These are phyloP conservation scores for Spiraea crenata DNA, from an alignment of 331 rosid species.

Conservation along the genomic window DNA sequence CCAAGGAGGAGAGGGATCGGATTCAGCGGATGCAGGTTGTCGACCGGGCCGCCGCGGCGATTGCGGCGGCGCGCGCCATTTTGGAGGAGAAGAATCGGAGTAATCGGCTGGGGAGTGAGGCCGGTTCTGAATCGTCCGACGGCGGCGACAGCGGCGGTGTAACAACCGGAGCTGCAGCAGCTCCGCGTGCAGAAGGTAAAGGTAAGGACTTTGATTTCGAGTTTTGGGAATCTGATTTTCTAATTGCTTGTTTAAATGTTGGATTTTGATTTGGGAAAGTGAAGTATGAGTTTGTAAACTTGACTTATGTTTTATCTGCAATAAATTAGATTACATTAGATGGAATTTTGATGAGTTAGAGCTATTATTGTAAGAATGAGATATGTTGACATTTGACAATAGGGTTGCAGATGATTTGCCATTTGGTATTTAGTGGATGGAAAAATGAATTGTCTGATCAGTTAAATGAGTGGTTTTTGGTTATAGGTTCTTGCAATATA, in stretches of 20 bases:
- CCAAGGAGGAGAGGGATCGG: constrained; percentile 74
- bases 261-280: constrained; percentile 13
- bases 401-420: neutral
- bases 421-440: neutral
- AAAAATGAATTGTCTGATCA: neutral
- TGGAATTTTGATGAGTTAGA: neutral
- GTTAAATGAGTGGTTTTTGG: neutral
- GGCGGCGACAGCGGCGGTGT: constrained; percentile 11
- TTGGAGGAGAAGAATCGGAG: constrained; percentile 28
- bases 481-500: neutral
- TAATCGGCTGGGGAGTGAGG: constrained; percentile 3
- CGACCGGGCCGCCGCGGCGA: constrained; percentile 91
- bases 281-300: neutral
- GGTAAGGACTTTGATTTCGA: neutral
- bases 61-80: constrained; percentile 68
- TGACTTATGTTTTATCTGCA: neutral
- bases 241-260: neutral
- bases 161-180: neutral
- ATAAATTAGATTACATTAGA: no score
- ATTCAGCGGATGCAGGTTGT: constrained; percentile 81
- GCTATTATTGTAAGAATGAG: neutral
- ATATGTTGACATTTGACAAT: neutral
- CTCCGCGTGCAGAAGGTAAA: constrained; percentile 29
- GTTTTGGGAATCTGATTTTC: constrained; percentile 2
- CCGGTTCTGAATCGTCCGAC: neutral